Percentiles rank a stretch among this genome's conserved stretches.
phyloP scores from a whole-genome alignment of 139 green algal species.

The Asterochloris sp. region DNA sequence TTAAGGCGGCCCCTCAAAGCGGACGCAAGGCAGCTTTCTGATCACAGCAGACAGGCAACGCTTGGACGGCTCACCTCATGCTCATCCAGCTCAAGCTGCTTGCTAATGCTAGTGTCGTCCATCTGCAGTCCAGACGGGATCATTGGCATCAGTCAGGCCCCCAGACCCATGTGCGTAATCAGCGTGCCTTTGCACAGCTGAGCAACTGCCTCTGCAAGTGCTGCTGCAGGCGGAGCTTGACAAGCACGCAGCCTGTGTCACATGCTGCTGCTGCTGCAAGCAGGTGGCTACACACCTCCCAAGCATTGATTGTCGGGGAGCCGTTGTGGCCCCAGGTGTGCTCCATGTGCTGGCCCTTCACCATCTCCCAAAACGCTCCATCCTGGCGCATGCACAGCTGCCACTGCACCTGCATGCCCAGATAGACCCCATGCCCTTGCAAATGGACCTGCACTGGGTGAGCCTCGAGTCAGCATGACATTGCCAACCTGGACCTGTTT shows the following conservation, averaged over 20 bases:
- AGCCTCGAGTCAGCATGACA: no score
- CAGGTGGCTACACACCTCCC: neutral
- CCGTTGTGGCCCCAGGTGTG: conserved; percentile 2
- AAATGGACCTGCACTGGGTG: neutral
- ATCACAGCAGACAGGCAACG: neutral
- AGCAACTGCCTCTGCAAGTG: no score
- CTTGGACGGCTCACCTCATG: neutral
- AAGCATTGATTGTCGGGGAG: neutral
- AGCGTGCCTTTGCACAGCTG: no score
- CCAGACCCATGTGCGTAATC: no score
- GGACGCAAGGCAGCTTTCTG: neutral
- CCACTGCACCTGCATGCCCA: conserved; percentile 14
- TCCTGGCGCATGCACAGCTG: conserved; percentile 3
- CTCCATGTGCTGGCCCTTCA: neutral
- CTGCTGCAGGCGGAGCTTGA: no score
- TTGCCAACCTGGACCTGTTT: no score
- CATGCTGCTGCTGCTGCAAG: no score
- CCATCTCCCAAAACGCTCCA: neutral
- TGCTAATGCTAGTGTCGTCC: neutral
- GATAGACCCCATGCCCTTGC: neutral
- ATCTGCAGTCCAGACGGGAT: neutral
- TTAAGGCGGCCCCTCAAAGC: neutral
- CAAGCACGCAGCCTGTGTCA: no score
- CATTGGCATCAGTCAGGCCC: no score
- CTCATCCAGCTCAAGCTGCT: conserved; percentile 8